Percentiles rank a stretch among this genome's conserved stretches.
Conservation (phyloP, 1,284 basidiomycete genomes). For the Tausonia pullulans region DNA sequence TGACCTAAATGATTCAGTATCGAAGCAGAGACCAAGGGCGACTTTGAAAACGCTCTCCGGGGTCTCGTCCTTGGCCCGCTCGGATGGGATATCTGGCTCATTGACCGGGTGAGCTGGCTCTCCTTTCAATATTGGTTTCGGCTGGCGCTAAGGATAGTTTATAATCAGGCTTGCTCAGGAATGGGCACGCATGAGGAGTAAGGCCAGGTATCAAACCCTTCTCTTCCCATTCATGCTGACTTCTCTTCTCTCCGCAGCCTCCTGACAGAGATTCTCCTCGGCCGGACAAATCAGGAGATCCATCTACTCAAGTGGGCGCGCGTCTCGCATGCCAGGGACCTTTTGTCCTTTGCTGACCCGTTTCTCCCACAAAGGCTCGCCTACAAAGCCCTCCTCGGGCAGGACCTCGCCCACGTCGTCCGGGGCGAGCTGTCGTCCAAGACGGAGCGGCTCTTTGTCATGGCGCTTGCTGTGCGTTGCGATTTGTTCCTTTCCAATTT, state of each 20-base stretch:
- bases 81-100: conserved; percentile 30
- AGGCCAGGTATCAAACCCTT: background rate
- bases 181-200: background rate
- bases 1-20: conserved; percentile 11
- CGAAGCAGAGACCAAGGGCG: conserved; percentile 34
- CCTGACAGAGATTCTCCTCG: conserved; percentile 33
- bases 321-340: too few species aligned
- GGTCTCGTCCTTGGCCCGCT: conserved; percentile 33
- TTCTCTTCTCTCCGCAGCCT: conserved; percentile 19
- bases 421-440: conserved; percentile 36
- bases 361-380: conserved; percentile 6
- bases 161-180: conserved; percentile 31
- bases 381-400: conserved; percentile 29
- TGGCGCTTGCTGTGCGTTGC: conserved; percentile 24
- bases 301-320: conserved; percentile 30
- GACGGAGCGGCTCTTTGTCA: conserved; percentile 31
- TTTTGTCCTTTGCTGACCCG: too few species aligned
- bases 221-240: background rate
- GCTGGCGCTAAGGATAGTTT: too few species aligned
- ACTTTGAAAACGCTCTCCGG: conserved; percentile 35
- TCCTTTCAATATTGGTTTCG: too few species aligned
- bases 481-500: too few species aligned
- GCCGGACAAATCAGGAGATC: conserved; percentile 35
- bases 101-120: conserved; percentile 7
- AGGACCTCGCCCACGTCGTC: conserved; percentile 30